These are phyloP conservation scores for Fagopyrum tataricum DNA, from an alignment of 148 eudicot species.

Conservation along the genomic window DNA sequence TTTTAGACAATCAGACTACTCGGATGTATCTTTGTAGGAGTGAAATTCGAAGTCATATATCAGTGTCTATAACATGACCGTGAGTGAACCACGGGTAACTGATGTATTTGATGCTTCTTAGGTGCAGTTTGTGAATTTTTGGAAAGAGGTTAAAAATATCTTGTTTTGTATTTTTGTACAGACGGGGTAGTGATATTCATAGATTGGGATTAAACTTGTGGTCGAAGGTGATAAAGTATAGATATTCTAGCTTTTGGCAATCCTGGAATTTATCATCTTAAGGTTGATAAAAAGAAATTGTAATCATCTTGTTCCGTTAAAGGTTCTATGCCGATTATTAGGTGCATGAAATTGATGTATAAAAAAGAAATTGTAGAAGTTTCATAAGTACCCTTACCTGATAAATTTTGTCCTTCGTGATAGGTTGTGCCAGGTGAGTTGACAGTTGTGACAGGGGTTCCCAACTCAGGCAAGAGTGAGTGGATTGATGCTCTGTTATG, in stretches of 20 bases:
- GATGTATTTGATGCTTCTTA: neutral
- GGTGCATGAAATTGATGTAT: neutral
- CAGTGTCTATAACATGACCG: neutral
- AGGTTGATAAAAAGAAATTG: neutral
- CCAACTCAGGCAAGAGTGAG: conserved; percentile 98
- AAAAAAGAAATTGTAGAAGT: too few species aligned
- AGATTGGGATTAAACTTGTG: neutral
- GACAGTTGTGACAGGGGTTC: conserved; percentile 92
- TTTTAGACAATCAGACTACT: neutral
- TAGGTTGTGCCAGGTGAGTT: conserved; percentile 98
- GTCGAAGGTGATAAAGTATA: neutral
- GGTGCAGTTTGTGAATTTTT: neutral
- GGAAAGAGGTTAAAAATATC: neutral
- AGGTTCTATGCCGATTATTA: neutral
- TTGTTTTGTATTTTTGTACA: neutral
- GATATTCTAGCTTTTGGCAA: conserved; percentile 2
- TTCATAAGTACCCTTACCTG: too few species aligned
- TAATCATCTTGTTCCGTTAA: neutral
- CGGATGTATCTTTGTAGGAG: neutral
- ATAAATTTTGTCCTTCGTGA: neutral
- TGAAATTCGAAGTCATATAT: neutral
- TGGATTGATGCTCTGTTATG: conserved; percentile 96
- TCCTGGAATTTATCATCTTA: neutral
- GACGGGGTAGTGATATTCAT: neutral
- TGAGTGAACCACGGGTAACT: neutral